These are phyloP conservation scores for Chaetomidium leptoderma DNA, from an alignment of 495 filamentous ascomycete genomes.

Conservation along the genomic window DNA sequence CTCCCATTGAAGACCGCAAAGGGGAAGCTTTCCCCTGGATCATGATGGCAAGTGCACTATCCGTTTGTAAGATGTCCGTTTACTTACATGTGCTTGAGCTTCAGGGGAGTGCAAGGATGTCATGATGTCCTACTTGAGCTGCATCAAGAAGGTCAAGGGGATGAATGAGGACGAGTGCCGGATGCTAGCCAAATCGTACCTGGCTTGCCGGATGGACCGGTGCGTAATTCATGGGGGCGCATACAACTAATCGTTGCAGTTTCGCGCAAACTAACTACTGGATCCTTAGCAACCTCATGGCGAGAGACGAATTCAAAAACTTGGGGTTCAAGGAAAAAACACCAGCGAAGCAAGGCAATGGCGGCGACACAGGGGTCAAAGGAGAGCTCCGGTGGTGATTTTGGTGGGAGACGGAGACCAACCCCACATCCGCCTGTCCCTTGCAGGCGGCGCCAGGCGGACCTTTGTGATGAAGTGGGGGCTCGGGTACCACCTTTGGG, in stretches of 20 bases:
- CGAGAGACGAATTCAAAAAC: slow-evolving; percentile 87
- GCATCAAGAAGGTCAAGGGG: slow-evolving; percentile 74
- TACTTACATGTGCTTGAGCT: slow-evolving; percentile 8
- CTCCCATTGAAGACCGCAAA: slow-evolving; percentile 63
- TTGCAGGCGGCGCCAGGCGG: not conserved
- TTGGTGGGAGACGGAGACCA: no score
- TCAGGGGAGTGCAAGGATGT: slow-evolving; percentile 88
- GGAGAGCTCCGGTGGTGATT: slow-evolving; percentile 44
- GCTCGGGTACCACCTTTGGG: not conserved
- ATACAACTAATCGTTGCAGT: no score
- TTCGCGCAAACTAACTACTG: not conserved
- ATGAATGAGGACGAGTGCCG: slow-evolving; percentile 84
- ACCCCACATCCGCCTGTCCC: not conserved
- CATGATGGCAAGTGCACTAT: slow-evolving; percentile 66
- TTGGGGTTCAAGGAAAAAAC: slow-evolving; percentile 59
- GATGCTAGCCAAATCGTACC: slow-evolving; percentile 76
- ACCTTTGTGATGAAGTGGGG: not conserved
- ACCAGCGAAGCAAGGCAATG: slow-evolving; percentile 13
- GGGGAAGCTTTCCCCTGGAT: slow-evolving; percentile 93
- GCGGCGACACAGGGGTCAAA: slow-evolving; percentile 36
- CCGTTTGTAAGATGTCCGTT: not conserved
- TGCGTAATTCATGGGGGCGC: slow-evolving; percentile 31
- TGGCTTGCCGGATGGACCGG: slow-evolving; percentile 92
- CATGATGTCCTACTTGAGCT: slow-evolving; percentile 77
- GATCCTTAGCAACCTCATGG: slow-evolving; percentile 81